Evolutionary conservation across 2,329 filamentous ascomycete genomes (phyloP), one percentile per base, ranked within the genome.

Genomic region (Neonectria punicea): DNA sequence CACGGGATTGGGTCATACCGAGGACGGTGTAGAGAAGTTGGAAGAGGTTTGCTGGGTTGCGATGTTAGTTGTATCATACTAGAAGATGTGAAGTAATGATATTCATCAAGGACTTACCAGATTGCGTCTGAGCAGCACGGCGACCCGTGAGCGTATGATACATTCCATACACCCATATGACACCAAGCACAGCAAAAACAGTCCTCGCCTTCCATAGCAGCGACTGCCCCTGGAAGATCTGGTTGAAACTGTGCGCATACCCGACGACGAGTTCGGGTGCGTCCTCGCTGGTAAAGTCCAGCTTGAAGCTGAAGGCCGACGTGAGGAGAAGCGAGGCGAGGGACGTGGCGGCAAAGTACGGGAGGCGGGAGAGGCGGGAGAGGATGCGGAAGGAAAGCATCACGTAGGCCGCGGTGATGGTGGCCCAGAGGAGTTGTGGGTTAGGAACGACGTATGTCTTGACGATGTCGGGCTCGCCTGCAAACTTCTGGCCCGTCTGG

Each of bases 401-500:
- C 16, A 88, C 77, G 76, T 98, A 98, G 1, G 91, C 90, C 13
- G 86, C 77, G 43, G 89, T 83, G 22, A 97, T 85, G 10, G 97
- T 80, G 2, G 79, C 70, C 96, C 96, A 99, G 4, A 99, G 86
- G 0, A 92, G 75, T 30, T 83, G 77, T 2, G 89, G 89, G 61
- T 93, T 86, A 0, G 85, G 81, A 16, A 86, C 81, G 58, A 97
- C 83, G 74, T 93, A 91, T 5, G 79, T 83, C 64, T 91, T 93
- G 67, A 92, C 92, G 50, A 98, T 92, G 74, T 98, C 96, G 28
- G 93, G 89, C 43, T 91, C 92, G n/a, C 94, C 94, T 1, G 96
- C 92, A 73, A 93, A 94, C 78, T 99, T 99, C 76, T 98, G 95
- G 5, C 96, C 96, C 0, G 96, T 98, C 78, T 98, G 96, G 75